Percentiles rank a stretch among this genome's conserved stretches.
Evolutionary conservation across 192 early-diverging fungal species (phyloP).

Genomic region (Rhizophagus sp.): DNA sequence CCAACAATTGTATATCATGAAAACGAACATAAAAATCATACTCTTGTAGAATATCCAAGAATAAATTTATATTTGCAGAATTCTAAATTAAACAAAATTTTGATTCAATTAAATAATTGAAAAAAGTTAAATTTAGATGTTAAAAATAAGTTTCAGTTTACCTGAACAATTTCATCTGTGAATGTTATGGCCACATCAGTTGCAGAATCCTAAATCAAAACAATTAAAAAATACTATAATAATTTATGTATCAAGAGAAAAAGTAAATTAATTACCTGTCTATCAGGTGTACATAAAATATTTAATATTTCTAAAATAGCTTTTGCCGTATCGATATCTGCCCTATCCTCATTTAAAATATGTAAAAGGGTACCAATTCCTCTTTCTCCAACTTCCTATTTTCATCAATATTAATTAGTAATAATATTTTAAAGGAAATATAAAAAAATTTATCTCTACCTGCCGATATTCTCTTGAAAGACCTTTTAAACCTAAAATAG

Average conservation of each 20-base stretch:
- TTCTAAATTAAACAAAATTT: conserved; percentile 59
- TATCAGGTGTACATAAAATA: conserved; percentile 62
- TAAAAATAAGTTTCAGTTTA: conserved; percentile 32
- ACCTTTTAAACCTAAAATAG: conserved; percentile 83
- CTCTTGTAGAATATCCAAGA: conserved; percentile 89
- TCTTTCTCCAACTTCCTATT: conserved; percentile 82
- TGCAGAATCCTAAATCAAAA: conserved; percentile 9
- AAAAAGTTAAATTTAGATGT: conserved; percentile 18
- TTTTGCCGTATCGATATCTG: conserved; percentile 86
- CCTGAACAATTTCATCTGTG: conserved; percentile 46
- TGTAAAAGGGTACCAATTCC: conserved; percentile 74
- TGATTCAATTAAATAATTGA: conserved; percentile 27
- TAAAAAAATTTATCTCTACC: conserved; percentile 39
- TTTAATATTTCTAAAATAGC: conserved; percentile 88
- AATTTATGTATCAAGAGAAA: neutral
- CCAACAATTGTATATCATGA: conserved; percentile 84
- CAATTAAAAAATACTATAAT: neutral
- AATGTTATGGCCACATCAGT: conserved; percentile 33
- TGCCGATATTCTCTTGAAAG: conserved; percentile 80
- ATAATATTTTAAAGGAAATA: neutral
- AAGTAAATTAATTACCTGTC: conserved; percentile 20
- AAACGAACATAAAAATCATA: conserved; percentile 95
- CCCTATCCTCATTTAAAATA: conserved; percentile 74
- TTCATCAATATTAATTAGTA: neutral
- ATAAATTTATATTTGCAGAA: conserved; percentile 66